Evolutionary conservation across 352 stramenopile genomes (phyloP).

Genomic region (Lagenidium giganteum): DNA sequence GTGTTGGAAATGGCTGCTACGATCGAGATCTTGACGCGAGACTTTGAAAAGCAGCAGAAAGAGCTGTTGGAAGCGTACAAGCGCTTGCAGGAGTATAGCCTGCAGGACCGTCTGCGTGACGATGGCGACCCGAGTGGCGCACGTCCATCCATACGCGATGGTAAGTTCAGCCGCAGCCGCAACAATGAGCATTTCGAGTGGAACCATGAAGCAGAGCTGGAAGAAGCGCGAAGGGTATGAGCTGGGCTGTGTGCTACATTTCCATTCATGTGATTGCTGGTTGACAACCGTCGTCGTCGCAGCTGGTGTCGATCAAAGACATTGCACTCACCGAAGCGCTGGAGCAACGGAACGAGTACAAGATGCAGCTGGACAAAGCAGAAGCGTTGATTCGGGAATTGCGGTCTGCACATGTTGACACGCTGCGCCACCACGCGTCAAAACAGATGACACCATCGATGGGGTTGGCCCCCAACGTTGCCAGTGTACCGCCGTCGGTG

Average conservation of each 20-base stretch:
- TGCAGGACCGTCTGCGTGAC: no score
- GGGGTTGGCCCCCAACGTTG: no score
- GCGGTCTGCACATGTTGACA: no score
- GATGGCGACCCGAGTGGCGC: constrained; percentile 5
- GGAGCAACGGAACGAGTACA: constrained; percentile 53
- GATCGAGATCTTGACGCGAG: constrained; percentile 34
- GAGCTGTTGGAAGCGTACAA: constrained; percentile 31
- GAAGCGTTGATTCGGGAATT: constrained; percentile 35
- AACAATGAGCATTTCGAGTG: constrained; percentile 1
- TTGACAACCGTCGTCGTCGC: neutral
- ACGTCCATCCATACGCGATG: constrained; percentile 17
- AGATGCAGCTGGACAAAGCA: constrained; percentile 36
- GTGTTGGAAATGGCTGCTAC: constrained; percentile 39
- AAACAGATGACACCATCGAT: no score
- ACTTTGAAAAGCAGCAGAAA: constrained; percentile 37
- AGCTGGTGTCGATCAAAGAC: constrained; percentile 51
- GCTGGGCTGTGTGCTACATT: constrained; percentile 1
- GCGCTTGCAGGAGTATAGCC: constrained; percentile 28
- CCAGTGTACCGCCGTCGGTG: constrained; percentile 15
- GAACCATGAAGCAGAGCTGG: neutral
- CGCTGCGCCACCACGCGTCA: no score
- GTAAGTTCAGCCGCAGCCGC: constrained; percentile 12
- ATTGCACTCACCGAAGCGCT: constrained; percentile 44
- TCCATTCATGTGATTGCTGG: neutral
- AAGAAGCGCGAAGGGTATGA: constrained; percentile 4